Evolutionary conservation across 768 basidiomycete species (phyloP), one percentile per base, ranked within the genome.

Genomic region (Tephrocybe sp.): DNA sequence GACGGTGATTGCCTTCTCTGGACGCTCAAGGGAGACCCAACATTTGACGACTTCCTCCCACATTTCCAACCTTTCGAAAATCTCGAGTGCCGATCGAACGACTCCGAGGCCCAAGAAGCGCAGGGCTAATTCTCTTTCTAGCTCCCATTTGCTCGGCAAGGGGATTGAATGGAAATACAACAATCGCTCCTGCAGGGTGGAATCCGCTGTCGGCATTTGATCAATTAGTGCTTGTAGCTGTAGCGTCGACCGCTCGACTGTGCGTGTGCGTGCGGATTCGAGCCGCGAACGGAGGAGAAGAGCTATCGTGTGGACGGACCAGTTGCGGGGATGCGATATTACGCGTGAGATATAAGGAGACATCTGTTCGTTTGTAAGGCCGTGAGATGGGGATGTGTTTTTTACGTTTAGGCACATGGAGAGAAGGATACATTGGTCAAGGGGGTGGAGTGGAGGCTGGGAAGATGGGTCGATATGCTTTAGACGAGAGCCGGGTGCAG

Each of bases 1-100:
- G 65, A 99, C 82, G 2, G 73, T 66, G 53, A 93, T 77, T 4
- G 86, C 97, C 63, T 83, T 85, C 48, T 92, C 90, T 9, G 79
- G 80, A 57, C 81, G 73, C 57, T 96, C 94, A 71, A 95, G 77
- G 15, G 84, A 74, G 53, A 86, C 84, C 76, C 88, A 91, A 68
- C 96, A 98, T 55, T 80, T 77, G 37, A 93, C 93, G 7, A 91
- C 94, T 57, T 98, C 92, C 70, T 97, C 97, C 95, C 95, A 99
- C 93, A 98, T 93, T 71, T 98, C 94, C 54, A 98, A 74, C 30
- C 91, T 80, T 69, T 93, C 88, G 63, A 93, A 98, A 49, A 98
- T 95, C 66, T 90, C 95, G 43, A 98, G 73, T 0, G 97, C 95
- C 4, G 90, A 93, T 58, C 86, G 86, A 53, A 90, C 77, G 50